These are phyloP conservation scores for Phytophthora podocarpi DNA, from an alignment of 352 stramenopile genomes.

Conservation along the genomic window DNA sequence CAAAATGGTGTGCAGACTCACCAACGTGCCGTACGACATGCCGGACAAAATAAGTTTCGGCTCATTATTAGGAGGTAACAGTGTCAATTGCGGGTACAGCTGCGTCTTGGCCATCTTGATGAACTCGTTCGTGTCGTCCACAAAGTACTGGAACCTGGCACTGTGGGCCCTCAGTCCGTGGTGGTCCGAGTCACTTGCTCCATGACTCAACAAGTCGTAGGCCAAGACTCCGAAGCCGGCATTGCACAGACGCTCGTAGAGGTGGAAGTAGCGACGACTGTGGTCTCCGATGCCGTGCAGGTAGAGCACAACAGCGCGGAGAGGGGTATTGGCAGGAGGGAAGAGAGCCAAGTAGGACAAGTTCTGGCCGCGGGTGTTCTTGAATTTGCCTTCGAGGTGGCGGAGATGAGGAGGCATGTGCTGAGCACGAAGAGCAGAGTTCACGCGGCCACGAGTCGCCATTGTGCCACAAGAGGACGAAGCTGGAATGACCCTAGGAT, in stretches of 20 bases:
- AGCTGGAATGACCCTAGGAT: constrained; percentile 12
- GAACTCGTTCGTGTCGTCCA: constrained; percentile 61
- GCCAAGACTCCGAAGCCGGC: constrained; percentile 49
- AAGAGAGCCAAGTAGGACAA: constrained; percentile 55
- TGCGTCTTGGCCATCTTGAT: constrained; percentile 41
- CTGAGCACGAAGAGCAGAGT: constrained; percentile 32
- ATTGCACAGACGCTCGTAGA: constrained; percentile 47
- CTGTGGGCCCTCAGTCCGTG: constrained; percentile 38
- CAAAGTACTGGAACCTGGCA: constrained; percentile 48
- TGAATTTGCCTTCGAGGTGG: constrained; percentile 41
- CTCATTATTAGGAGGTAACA: neutral
- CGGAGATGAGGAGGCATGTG: constrained; percentile 47
- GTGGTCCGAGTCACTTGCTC: constrained; percentile 42
- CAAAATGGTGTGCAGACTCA: constrained; percentile 62
- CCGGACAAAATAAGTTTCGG: constrained; percentile 60
- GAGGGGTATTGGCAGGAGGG: constrained; percentile 7
- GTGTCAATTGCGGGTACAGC: constrained; percentile 29
- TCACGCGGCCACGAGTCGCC: constrained; percentile 20
- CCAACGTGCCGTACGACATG: constrained; percentile 68
- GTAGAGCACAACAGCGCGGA: constrained; percentile 56
- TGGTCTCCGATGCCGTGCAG: constrained; percentile 60
- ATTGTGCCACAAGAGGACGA: constrained; percentile 6
- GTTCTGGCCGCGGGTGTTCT: constrained; percentile 44
- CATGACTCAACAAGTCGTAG: constrained; percentile 58
- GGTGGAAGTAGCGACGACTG: constrained; percentile 44